Percentiles rank a stretch among this genome's conserved stretches.
Evolutionary conservation across 1,284 basidiomycete genomes (phyloP).

Genomic region (Termitomyces sp.): DNA sequence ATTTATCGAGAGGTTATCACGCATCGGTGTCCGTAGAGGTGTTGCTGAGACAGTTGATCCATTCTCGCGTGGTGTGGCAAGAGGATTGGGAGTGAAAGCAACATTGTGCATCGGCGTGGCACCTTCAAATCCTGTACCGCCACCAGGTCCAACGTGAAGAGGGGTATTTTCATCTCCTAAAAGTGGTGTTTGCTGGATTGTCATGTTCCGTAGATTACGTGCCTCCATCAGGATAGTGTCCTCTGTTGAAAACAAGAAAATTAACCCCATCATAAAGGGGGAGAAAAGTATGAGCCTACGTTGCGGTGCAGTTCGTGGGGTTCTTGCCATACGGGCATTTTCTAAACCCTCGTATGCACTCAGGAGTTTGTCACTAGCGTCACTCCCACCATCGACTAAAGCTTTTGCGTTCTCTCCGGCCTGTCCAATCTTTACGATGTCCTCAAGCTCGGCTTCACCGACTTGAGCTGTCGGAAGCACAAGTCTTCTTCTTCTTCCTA

Average conservation of each 20-base stretch:
- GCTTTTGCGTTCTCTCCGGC: conserved; percentile 86
- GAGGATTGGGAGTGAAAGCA: conserved; percentile 92
- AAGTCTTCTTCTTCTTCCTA: conserved; percentile 84
- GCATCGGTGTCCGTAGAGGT: conserved; percentile 85
- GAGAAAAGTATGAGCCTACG: conserved; percentile 49
- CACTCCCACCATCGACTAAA: conserved; percentile 75
- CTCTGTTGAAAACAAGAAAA: conserved; percentile 42
- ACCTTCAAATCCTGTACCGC: conserved; percentile 86
- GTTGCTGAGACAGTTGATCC: conserved; percentile 56
- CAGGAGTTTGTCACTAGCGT: conserved; percentile 81
- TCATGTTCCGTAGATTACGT: conserved; percentile 91
- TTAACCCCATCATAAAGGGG: conserved; percentile 3
- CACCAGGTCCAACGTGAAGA: conserved; percentile 64
- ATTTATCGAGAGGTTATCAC: conserved; percentile 91
- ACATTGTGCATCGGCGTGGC: conserved; percentile 88
- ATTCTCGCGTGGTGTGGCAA: conserved; percentile 74
- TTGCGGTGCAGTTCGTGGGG: conserved; percentile 88
- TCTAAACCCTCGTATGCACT: conserved; percentile 92
- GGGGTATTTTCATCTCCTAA: conserved; percentile 97
- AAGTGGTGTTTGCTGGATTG: conserved; percentile 87
- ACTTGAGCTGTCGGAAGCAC: conserved; percentile 90
- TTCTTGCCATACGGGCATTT: conserved; percentile 84
- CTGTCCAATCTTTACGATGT: conserved; percentile 98
- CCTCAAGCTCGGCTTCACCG: conserved; percentile 92
- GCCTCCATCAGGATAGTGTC: conserved; percentile 95